Evolutionary conservation across 106 monocot species (phyloP), one percentile per base, ranked within the genome.

Genomic region (Acorus calamus): DNA sequence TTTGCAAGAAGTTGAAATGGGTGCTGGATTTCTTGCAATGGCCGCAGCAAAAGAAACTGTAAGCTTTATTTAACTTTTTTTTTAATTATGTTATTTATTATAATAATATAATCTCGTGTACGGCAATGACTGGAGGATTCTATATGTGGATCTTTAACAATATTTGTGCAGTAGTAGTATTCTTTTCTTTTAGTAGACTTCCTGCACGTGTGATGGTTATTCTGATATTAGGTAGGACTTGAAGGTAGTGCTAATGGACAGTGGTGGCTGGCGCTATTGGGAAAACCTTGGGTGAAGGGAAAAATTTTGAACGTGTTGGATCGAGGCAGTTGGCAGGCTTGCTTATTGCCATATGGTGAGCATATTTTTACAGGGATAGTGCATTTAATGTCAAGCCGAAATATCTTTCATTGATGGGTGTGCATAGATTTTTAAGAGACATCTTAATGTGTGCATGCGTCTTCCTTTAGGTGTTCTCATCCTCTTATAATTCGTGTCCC

Each of bases 1-100:
- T 6, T 79, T 91, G 62, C 96, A 98, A 69, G 94, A 94, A 74
- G 86, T 94, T 55, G 94, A 94, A 69, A 94, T 94, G 94, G 94
- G 94, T 70, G 94, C 94, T 71, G 94, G 94, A 28, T 81, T 84
- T 73, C 89, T 94, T 69, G 94, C 94, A 62, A 86, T 94, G 82
- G 81, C 94, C 44, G 89, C 86, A 5, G 89, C 93, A 69, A 94
- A 94, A 69, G 93, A 94, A 77, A 89, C 86, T 66, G 94, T 94
- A 79, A 79, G 86, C 5, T 13, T 64, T 28, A 28, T 28, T 28
- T 28, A 28, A 28, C 28, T 28, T 28, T 28, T 44, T 64, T 47
- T 11, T 28, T 28, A 28, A 28, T 28, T 28, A 1, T 45, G 1
- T 28, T 1, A 28, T 28, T 28, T 28, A 28, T 44, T 28, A 11